Base-by-base conservation (phyloP, 2,329 filamentous ascomycete species). In the Huntiella savannae region DNA sequence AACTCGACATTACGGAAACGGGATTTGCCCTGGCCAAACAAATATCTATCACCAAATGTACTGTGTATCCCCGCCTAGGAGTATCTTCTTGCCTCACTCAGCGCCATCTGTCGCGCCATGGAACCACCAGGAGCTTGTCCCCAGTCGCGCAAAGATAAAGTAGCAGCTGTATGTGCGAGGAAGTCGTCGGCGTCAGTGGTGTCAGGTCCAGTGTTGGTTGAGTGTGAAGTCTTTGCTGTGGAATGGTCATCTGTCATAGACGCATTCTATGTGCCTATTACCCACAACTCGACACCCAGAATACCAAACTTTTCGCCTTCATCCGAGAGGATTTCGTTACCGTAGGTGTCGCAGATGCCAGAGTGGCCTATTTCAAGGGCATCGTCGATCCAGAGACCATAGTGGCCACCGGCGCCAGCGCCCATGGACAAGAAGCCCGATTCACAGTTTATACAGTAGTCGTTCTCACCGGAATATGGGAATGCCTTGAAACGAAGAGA, bases 401-500 rank as follows among this genome's bases (percentile, higher is more conserved):
- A 96, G 55, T 82, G 82, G 1, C 91, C 88, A 54, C 94, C 86
- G 32, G 40, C 32, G 38, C 70, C 84, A 47, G 85, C 88, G 8
- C 91, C 91, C 15, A 96, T 71, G 56, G 82, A 91, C 11, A 98
- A 62, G 59, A 82, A 96, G 17, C 78, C 74, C 3, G 75, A 69
- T 62, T 96, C 86, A 62, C 88, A 96, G 56, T 92, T 82, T 54
- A 96, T 91, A 66, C 88, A 85, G 59, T 93, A 98, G 61, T 96
- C 91, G 60, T 98, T 96, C 36, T 93, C 74, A 4, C 91, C 91
- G 48, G 82, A 92, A 58, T 95, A 96, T 0, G 88, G 87, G 56
- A 96, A 98, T 0, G 88, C 88, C 63, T 94, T 95, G 71, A 98
- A 98, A 15, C 91, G 77, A 54, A 96, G 84, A 19, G 77, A 71